A percentile compares a stretch with the other conserved stretches of the same genome.
Conservation (phyloP, 306 rosid genomes). For the Datisca glomerata region DNA sequence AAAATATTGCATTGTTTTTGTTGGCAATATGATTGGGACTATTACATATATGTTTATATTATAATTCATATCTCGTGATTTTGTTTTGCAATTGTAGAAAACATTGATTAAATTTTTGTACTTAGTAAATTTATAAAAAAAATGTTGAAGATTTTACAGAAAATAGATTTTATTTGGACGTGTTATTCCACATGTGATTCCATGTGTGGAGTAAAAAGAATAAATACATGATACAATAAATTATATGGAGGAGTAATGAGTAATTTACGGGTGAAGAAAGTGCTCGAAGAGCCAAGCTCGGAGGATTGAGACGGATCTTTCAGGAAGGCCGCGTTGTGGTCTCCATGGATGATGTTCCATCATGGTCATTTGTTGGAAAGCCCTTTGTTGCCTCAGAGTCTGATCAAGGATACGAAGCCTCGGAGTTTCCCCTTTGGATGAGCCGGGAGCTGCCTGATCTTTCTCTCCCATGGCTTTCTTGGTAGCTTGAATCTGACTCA, state of each 20-base stretch:
- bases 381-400: conserved; percentile 64
- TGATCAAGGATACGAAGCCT: conserved; percentile 74
- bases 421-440: conserved; percentile 78
- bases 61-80: background rate
- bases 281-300: conserved; percentile 97
- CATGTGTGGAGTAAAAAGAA: conserved; percentile 6
- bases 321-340: conserved; percentile 98
- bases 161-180: conserved; percentile 24
- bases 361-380: conserved; percentile 78
- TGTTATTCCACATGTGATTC: too few relatives aligned
- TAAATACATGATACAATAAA: background rate
- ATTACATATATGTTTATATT: background rate
- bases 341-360: conserved; percentile 98
- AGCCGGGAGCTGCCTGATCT: conserved; percentile 61
- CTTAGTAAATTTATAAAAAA: too few relatives aligned
- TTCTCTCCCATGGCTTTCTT: conserved; percentile 78
- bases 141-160: conserved; percentile 14
- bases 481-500: conserved; percentile 44
- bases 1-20: conserved; percentile 25
- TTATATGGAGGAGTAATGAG: background rate
- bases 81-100: conserved; percentile 10
- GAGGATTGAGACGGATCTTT: conserved; percentile 76
- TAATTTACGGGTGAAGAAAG: conserved; percentile 84
- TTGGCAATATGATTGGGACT: conserved; percentile 29
- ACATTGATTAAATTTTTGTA: conserved; percentile 28